These are phyloP conservation scores for Seiridium unicorne DNA, from an alignment of 2,329 filamentous ascomycete species.

Conservation along the genomic window DNA sequence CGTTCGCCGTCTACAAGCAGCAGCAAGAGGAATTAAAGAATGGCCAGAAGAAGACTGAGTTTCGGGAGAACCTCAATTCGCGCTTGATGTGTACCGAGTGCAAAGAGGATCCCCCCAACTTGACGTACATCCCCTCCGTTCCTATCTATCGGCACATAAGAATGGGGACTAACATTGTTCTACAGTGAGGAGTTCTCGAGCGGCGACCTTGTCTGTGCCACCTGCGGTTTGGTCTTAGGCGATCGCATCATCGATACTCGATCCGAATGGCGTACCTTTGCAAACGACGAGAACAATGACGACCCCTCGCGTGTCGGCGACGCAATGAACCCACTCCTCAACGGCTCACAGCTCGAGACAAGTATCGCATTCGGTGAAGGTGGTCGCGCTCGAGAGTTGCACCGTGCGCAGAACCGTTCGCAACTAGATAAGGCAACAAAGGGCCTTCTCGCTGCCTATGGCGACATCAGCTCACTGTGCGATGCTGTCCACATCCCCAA, in stretches of 20 bases:
- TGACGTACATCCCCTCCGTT: conserved; percentile 32
- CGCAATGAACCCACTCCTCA: conserved; percentile 82
- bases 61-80: conserved; percentile 83
- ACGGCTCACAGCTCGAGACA: conserved; percentile 86
- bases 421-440: conserved; percentile 83
- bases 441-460: conserved; percentile 77
- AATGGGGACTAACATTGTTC: not conserved
- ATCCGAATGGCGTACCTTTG: conserved; percentile 98
- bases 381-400: conserved; percentile 62
- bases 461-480: conserved; percentile 83
- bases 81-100: conserved; percentile 87
- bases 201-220: conserved; percentile 88
- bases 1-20: conserved; percentile 38
- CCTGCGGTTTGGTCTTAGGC: conserved; percentile 86
- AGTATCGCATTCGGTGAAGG: conserved; percentile 81
- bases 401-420: conserved; percentile 71
- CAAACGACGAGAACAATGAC: conserved; percentile 95
- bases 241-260: conserved; percentile 92
- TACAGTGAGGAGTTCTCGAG: conserved; percentile 83
- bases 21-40: conserved; percentile 21
- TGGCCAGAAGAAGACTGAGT: conserved; percentile 31
- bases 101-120: conserved; percentile 84
- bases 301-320: conserved; percentile 98
- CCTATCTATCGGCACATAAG: not conserved
- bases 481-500: conserved; percentile 81